Evolutionary conservation across 2,329 filamentous ascomycete species (phyloP), one percentile per base, ranked within the genome.

Genomic region (Fonsecaea nubica): DNA sequence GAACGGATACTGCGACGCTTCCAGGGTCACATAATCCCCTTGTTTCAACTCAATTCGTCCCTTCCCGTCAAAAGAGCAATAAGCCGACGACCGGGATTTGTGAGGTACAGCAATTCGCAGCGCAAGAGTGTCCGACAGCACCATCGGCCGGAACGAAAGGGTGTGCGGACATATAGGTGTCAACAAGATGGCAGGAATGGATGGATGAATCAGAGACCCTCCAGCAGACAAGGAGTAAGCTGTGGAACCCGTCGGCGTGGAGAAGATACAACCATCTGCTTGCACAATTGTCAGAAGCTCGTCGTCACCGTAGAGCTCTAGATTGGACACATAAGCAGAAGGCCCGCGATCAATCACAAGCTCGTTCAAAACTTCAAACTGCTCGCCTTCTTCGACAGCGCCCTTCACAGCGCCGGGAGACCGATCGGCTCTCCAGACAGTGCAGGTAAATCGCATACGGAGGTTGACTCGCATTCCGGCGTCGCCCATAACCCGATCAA

Each of bases 141-240:
- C 91, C 95, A 99, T 98, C 38, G 95, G 95, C 9, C 95, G 89
- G 87, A 99, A 99, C 13, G 92, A 97, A 15, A 99, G 85, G 0
- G 94, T 98, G 77, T 99, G 95, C 8, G 95, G 95, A 80, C 95
- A 99, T 78, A 99, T 98, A 21, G 95, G 95, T 0, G 95, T 99
- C 62, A 99, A 87, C 50, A 98, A 89, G 73, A 99, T 97, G 73
- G 93, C 95, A 13, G 95, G 95, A 67, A 99, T 97, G 76, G 97
- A 94, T 0, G 95, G 95, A 77, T 98, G 94, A 65, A 98, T 94
- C 54, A 99, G 89, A 25, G 93, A 96, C 73, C 95, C 95, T 67
- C 95, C 95, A 15, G 95, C 95, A 10, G 93, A 97, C 35, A 99
- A 88, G 1, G 93, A 97, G 79, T 99, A 99, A 35, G 95, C 95